These are phyloP conservation scores for Botrytis tulipae DNA, from an alignment of 2,329 filamentous ascomycete species.

Conservation along the genomic window DNA sequence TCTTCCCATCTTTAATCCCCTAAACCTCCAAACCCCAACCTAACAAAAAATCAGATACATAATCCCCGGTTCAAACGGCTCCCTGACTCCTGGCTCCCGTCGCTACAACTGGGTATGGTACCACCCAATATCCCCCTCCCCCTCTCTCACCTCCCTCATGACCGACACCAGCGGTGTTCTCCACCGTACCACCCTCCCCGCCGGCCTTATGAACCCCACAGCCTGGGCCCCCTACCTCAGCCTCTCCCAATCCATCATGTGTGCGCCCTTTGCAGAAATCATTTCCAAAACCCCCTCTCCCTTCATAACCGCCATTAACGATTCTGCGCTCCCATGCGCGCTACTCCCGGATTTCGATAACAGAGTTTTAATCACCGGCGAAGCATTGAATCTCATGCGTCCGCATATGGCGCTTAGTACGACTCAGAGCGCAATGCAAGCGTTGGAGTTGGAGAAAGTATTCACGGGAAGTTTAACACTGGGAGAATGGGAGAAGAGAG, in stretches of 20 bases:
- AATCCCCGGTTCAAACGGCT: slow-evolving; percentile 44
- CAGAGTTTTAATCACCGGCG: slow-evolving; percentile 43
- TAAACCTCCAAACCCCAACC: neutral
- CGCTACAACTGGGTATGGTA: slow-evolving; percentile 50
- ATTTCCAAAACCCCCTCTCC: slow-evolving; percentile 42
- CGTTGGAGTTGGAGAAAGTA: slow-evolving; percentile 25
- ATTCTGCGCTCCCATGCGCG: slow-evolving; percentile 40
- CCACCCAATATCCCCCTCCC: slow-evolving; percentile 36
- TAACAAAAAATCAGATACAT: slow-evolving; percentile 37
- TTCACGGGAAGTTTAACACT: slow-evolving; percentile 23
- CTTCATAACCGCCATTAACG: slow-evolving; percentile 45
- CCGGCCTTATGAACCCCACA: slow-evolving; percentile 23
- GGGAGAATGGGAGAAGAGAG: slow-evolving; percentile 18
- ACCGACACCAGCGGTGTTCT: slow-evolving; percentile 36
- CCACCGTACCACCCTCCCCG: slow-evolving; percentile 32
- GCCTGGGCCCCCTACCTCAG: slow-evolving; percentile 26
- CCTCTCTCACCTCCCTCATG: slow-evolving; percentile 35
- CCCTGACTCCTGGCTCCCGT: slow-evolving; percentile 41
- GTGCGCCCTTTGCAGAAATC: slow-evolving; percentile 36
- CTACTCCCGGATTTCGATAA: slow-evolving; percentile 41
- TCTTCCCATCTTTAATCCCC: neutral
- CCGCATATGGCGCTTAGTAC: slow-evolving; percentile 47
- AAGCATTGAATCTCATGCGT: slow-evolving; percentile 46
- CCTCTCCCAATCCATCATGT: slow-evolving; percentile 22
- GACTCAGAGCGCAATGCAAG: slow-evolving; percentile 41